Evolutionary conservation across 2,329 filamentous ascomycete species (phyloP).

Genomic region (Cercospora janseana): DNA sequence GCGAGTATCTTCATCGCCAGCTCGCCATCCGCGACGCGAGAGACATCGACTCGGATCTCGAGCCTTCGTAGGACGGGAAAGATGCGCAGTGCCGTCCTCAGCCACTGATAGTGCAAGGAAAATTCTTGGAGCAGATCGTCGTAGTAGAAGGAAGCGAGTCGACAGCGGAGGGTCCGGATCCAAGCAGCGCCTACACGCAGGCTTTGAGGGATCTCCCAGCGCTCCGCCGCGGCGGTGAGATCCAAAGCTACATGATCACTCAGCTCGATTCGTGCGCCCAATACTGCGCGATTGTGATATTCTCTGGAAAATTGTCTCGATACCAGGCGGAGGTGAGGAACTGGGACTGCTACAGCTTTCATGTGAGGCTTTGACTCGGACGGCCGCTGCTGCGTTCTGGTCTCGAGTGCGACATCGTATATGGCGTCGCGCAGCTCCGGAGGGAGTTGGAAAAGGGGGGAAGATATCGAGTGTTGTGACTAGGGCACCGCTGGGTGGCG

Average conservation of each 20-base stretch:
- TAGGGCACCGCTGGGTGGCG: neutral
- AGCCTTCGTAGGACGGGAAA: neutral
- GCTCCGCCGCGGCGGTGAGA: neutral
- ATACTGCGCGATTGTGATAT: neutral
- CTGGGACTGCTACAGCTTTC: neutral
- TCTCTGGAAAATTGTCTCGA: neutral
- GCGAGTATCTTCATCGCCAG: neutral
- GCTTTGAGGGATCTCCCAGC: too few relatives aligned
- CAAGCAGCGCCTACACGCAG: neutral
- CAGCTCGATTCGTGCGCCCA: neutral
- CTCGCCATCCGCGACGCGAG: neutral
- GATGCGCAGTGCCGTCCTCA: neutral
- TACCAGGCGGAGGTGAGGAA: neutral
- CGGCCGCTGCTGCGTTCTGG: neutral
- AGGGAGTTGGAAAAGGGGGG: conserved; percentile 19
- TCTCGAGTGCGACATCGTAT: conserved; percentile 6
- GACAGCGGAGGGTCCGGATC: neutral
- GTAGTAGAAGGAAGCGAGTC: neutral
- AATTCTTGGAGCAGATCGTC: conserved; percentile 6
- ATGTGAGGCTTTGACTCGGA: neutral
- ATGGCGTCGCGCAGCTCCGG: conserved; percentile 21
- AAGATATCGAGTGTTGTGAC: conserved; percentile 26
- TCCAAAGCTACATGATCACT: neutral
- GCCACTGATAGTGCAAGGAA: neutral
- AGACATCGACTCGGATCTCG: neutral